Evolutionary conservation across 495 filamentous ascomycete genomes (phyloP).

Genomic region (Penicillium lividum): DNA sequence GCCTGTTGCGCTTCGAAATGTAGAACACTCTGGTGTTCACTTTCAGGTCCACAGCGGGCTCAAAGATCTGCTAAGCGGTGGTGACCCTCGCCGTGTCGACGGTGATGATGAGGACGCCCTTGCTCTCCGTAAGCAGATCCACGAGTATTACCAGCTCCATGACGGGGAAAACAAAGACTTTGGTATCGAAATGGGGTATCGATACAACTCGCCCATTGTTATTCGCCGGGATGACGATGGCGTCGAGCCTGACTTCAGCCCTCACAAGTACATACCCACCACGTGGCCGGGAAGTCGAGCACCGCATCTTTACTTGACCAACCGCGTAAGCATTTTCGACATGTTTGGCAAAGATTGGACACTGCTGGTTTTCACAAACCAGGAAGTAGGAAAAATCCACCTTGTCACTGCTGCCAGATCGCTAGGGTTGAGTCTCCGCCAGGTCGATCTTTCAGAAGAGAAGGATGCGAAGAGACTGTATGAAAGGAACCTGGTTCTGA

Average conservation of each 20-base stretch:
- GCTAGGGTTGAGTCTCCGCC: background rate
- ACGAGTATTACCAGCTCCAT: constrained; percentile 9
- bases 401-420: no score
- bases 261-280: background rate
- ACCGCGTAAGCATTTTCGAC: background rate
- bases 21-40: background rate
- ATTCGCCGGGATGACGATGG: background rate
- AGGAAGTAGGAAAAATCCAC: background rate
- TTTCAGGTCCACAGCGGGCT: background rate
- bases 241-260: background rate
- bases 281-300: background rate
- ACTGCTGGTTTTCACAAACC: background rate
- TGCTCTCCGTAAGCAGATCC: constrained; percentile 2
- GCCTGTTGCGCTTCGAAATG: background rate
- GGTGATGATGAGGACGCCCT: background rate
- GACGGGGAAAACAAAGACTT: constrained; percentile 17
- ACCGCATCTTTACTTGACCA: background rate
- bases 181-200: constrained; percentile 17
- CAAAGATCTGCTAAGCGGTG: background rate
- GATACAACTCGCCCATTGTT: constrained; percentile 3
- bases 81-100: constrained; percentile 11
- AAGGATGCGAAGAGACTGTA: background rate
- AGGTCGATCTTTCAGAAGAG: background rate
- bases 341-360: background rate
- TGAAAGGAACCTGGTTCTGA: background rate